Evolutionary conservation across 768 basidiomycete species (phyloP), one percentile per base, ranked within the genome.

Genomic region (Mycena vulgaris): DNA sequence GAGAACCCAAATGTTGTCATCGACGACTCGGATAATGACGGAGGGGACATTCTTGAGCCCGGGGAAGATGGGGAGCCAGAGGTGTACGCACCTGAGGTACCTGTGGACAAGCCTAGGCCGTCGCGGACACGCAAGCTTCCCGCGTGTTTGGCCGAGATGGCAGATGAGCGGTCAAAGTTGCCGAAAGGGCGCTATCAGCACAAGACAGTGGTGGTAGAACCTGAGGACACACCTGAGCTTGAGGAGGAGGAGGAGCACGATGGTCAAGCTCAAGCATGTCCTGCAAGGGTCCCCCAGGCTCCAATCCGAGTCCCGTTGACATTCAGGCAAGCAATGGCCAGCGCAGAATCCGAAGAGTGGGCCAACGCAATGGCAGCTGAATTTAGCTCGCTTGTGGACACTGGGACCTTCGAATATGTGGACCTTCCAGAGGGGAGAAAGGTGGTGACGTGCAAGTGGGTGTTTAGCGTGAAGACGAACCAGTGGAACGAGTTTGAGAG

Each of bases 211-310:
- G 4, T 31, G 5, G 30, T 25, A 23, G 31, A 28, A 51, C 23
- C 17, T 6, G 31, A 45, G 23, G 33, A 48, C 30, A 42, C 16
- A 47, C 40, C 28, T 40, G 42, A 5, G 42, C 58, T 47, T 60
- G 58, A 60, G 58, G 53, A 55, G 53, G 53, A 55, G 53, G 53
- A 55, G 53, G 53, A 55, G 53, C 45, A 3, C 6, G 45, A 55
- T 4, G 19, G n/a, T 28, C 58, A 60, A 60, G 58, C 58, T 14
- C 58, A 60, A 2, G 58, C 58, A 21, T 42, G 28, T 60, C 16
- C 58, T 60, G 58, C 58, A 5, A 40, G 28, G 0, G 30, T 47
- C 21, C 42, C 58, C 11, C 28, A n/a, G 58, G 9, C 58, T 2
- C 56, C 56, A 11, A 47, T 60, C 13, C 3, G 30, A 4, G 57